Percentiles rank a stretch among this genome's conserved stretches.
These are phyloP conservation scores for Centella asiatica DNA, from an alignment of 129 eudicot genomes.

Conservation along the genomic window DNA sequence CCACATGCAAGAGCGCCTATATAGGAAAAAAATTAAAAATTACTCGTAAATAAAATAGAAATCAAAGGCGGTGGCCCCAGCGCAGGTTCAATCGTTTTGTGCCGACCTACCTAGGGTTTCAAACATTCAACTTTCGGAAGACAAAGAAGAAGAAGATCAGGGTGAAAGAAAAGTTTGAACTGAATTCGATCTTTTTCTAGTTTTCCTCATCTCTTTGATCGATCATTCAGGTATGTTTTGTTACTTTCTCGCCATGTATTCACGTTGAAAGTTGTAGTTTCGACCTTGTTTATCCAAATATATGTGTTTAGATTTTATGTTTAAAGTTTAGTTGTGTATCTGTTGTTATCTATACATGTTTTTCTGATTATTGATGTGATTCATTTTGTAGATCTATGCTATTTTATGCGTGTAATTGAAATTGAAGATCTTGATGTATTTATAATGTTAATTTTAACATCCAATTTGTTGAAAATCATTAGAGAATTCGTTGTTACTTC, in stretches of 20 bases:
- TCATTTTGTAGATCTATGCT: not conserved
- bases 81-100: not conserved
- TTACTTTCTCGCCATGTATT: not conserved
- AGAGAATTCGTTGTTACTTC: not conserved
- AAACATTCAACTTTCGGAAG: not conserved
- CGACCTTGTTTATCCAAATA: not conserved
- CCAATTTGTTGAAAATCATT: conserved; percentile 4
- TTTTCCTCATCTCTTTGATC: not conserved
- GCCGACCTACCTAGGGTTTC: conserved; percentile 10
- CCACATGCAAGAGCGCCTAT: not conserved
- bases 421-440: not conserved
- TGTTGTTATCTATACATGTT: not conserved
- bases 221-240: conserved; percentile 4
- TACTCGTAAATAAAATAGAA: not conserved
- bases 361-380: too few species aligned
- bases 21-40: not conserved
- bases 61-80: conserved; percentile 7
- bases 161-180: not conserved
- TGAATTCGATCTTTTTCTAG: not conserved
- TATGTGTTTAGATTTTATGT: not conserved
- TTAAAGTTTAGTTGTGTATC: not conserved
- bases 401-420: not conserved
- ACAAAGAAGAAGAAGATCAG: not conserved
- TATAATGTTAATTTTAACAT: not conserved
- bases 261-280: not conserved